Evolutionary conservation across 2,329 filamentous ascomycete species (phyloP).

Genomic region (Alternaria ventricosa): DNA sequence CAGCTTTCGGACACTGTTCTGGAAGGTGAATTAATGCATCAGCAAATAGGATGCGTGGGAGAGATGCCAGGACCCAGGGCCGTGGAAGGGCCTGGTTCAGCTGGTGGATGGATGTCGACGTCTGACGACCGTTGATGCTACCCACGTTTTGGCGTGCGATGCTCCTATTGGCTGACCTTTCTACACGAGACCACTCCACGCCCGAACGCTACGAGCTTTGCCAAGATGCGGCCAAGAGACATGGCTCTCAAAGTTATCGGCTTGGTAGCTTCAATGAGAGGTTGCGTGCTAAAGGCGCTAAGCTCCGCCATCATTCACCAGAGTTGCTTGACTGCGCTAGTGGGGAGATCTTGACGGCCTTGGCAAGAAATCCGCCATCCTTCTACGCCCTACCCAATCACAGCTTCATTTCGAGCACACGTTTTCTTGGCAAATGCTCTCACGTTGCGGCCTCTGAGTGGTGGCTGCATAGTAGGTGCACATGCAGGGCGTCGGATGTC

Average conservation of each 20-base stretch:
- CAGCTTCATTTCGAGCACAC: constrained; percentile 16
- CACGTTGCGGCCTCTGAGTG: constrained; percentile 13
- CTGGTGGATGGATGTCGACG: background rate
- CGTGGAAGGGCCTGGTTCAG: background rate
- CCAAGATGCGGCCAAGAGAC: constrained; percentile 1
- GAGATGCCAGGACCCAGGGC: background rate
- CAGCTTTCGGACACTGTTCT: background rate
- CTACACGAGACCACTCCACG: background rate
- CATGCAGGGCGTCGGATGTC: constrained; percentile 11
- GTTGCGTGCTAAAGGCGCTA: background rate
- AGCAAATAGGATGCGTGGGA: background rate
- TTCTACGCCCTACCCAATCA: constrained; percentile 11
- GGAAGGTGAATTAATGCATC: background rate
- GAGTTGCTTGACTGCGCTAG: background rate
- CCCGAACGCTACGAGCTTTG: background rate
- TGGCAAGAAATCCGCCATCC: background rate
- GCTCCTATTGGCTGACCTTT: background rate
- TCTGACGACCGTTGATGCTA: background rate
- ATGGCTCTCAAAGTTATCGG: background rate
- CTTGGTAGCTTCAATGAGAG: constrained; percentile 6
- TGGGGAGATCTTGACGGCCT: background rate
- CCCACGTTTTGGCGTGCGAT: background rate
- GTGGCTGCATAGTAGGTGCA: constrained; percentile 15
- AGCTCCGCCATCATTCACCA: background rate
- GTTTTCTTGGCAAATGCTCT: constrained; percentile 16